These are phyloP conservation scores for bread wheat (Triticum aestivum) DNA, from an alignment of 176 grass and related monocot genomes.

Conservation along the genomic window IWGSC_CS_RefSeq_v2.1 NC_057795.1:473062445-473062944, in stretches of 20 bases:
- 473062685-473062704: neutral
- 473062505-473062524: neutral
- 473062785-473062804: neutral
- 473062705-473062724: neutral
- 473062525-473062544: neutral
- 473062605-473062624: slow-evolving; percentile 5
- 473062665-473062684: neutral
- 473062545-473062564: neutral
- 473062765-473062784: neutral
- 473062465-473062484: slow-evolving; percentile 3
- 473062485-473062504: neutral
- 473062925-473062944: too few relatives aligned
- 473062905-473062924: too few relatives aligned
- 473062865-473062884: too few relatives aligned
- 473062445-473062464: slow-evolving; percentile 28
- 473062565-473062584: neutral
- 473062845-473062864: neutral
- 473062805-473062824: neutral
- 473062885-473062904: too few relatives aligned
- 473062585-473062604: neutral
- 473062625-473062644: neutral
- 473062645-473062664: slow-evolving; percentile 17
- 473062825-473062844: neutral
- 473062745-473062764: neutral
- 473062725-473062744: neutral